A percentile compares a stretch with the other conserved stretches of the same genome.
Conservation (phyloP, 78 protist genomes). For the Dictyostelium brefeldianum region DNA sequence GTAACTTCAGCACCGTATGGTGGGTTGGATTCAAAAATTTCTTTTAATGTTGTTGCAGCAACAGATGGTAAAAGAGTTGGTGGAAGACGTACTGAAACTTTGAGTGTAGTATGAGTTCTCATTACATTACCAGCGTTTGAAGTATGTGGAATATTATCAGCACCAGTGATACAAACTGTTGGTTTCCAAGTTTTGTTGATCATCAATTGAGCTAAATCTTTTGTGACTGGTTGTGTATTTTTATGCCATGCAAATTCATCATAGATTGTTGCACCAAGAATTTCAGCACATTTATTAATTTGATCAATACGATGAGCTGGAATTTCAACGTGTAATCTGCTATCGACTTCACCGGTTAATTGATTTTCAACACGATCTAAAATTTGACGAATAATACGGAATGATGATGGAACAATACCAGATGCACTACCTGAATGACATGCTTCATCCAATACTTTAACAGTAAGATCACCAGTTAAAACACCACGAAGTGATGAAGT, state of each 20-base stretch:
- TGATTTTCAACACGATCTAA: slow-evolving; percentile 88
- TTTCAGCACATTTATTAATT: slow-evolving; percentile 67
- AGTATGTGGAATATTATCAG: slow-evolving; percentile 87
- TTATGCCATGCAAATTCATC: slow-evolving; percentile 58
- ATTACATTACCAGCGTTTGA: slow-evolving; percentile 91
- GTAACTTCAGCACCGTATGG: slow-evolving; percentile 93
- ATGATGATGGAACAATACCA: slow-evolving; percentile 94
- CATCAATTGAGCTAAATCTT: slow-evolving; percentile 57
- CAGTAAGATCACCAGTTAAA: slow-evolving; percentile 80
- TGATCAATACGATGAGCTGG: slow-evolving; percentile 86
- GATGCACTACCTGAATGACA: slow-evolving; percentile 89
- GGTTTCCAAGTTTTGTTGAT: slow-evolving; percentile 91
- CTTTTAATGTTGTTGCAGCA: slow-evolving; percentile 60
- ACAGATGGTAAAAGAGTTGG: slow-evolving; percentile 75
- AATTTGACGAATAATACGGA: slow-evolving; percentile 84
- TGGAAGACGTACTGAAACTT: slow-evolving; percentile 91
- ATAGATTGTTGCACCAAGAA: slow-evolving; percentile 79
- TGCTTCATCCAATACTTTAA: slow-evolving; percentile 86
- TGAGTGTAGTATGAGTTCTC: slow-evolving; percentile 83
- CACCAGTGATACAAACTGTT: slow-evolving; percentile 89
- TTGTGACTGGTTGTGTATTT: slow-evolving; percentile 71
- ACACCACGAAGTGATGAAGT: slow-evolving; percentile 83
- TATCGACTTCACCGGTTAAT: slow-evolving; percentile 86
- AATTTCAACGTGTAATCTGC: slow-evolving; percentile 83
- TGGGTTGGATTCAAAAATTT: slow-evolving; percentile 83